Conservation (phyloP, 2,329 filamentous ascomycete species). For the Ampelomyces quisqualis region DNA sequence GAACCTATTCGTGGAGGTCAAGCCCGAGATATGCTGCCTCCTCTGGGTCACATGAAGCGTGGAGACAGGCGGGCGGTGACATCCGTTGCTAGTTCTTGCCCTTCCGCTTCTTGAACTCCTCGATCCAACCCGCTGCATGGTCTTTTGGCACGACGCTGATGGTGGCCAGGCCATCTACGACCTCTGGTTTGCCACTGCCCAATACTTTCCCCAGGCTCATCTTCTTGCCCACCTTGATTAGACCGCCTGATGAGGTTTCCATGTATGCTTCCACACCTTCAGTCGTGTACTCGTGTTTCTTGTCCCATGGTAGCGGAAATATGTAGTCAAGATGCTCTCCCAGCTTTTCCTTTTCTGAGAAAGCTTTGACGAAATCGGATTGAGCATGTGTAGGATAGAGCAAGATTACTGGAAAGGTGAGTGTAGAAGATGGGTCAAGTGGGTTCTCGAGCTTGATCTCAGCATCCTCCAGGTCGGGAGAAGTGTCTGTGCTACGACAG, state of each 20-base stretch:
- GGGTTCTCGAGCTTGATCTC: slow-evolving; percentile 69
- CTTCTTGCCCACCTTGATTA: slow-evolving; percentile 90
- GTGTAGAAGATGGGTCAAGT: slow-evolving; percentile 67
- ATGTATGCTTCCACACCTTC: slow-evolving; percentile 80
- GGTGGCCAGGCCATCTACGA: slow-evolving; percentile 81
- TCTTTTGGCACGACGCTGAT: slow-evolving; percentile 78
- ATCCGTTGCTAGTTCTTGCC: slow-evolving; percentile 13
- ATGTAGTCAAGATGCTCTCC: slow-evolving; percentile 80
- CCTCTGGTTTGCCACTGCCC: slow-evolving; percentile 73
- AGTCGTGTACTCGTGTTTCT: slow-evolving; percentile 63
- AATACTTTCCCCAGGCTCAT: slow-evolving; percentile 74
- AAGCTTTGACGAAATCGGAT: slow-evolving; percentile 87
- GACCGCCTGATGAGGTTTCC: slow-evolving; percentile 74
- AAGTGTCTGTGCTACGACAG: slow-evolving; percentile 64
- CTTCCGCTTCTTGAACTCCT: slow-evolving; percentile 76
- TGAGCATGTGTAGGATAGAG: slow-evolving; percentile 82
- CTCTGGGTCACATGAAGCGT: too few relatives aligned
- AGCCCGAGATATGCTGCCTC: too few relatives aligned
- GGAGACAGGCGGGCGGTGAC: too few relatives aligned
- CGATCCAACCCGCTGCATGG: slow-evolving; percentile 73
- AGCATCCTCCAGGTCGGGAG: slow-evolving; percentile 88
- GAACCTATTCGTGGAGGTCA: too few relatives aligned
- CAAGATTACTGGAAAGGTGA: slow-evolving; percentile 77
- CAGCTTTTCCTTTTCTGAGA: slow-evolving; percentile 73
- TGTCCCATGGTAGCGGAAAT: slow-evolving; percentile 86